These are phyloP conservation scores for Phanerochaete sordida DNA, from an alignment of 768 basidiomycete genomes.

Conservation along the genomic window DNA sequence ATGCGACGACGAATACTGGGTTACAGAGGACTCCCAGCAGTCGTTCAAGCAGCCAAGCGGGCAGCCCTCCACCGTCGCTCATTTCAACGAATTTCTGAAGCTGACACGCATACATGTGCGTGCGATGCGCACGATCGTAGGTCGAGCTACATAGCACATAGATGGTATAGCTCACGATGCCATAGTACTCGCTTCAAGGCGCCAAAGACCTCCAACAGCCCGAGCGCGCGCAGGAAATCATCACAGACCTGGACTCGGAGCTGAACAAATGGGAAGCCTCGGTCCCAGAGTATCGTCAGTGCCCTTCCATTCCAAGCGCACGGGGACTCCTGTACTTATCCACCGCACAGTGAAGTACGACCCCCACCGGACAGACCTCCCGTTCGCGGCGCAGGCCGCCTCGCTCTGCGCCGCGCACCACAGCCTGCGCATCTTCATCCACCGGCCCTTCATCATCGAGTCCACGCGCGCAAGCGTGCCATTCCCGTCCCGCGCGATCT, in stretches of 20 bases:
- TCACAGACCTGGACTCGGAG: constrained; percentile 60
- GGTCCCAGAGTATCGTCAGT: constrained; percentile 60
- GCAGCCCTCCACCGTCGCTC: constrained; percentile 50
- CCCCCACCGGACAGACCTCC: constrained; percentile 29
- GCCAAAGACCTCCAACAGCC: constrained; percentile 48
- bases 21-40: constrained; percentile 40
- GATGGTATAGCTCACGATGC: background rate
- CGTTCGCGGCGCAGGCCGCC: constrained; percentile 52
- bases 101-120: constrained; percentile 63
- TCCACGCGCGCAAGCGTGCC: constrained; percentile 15
- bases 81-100: constrained; percentile 51
- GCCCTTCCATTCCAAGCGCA: background rate
- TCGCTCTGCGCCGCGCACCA: constrained; percentile 49
- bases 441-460: constrained; percentile 44
- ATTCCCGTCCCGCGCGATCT: constrained; percentile 45
- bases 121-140: constrained; percentile 57
- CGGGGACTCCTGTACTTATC: background rate
- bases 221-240: constrained; percentile 46
- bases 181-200: constrained; percentile 67
- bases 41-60: constrained; percentile 62
- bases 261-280: constrained; percentile 65
- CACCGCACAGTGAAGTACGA: constrained; percentile 32
- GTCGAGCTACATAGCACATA: too few relatives aligned
- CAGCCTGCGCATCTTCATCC: constrained; percentile 45
- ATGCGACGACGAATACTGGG: constrained; percentile 71